A percentile compares a stretch with the other conserved stretches of the same genome.
phyloP scores from a whole-genome alignment of 768 basidiomycete genomes.

The Lactarius indigo region DNA sequence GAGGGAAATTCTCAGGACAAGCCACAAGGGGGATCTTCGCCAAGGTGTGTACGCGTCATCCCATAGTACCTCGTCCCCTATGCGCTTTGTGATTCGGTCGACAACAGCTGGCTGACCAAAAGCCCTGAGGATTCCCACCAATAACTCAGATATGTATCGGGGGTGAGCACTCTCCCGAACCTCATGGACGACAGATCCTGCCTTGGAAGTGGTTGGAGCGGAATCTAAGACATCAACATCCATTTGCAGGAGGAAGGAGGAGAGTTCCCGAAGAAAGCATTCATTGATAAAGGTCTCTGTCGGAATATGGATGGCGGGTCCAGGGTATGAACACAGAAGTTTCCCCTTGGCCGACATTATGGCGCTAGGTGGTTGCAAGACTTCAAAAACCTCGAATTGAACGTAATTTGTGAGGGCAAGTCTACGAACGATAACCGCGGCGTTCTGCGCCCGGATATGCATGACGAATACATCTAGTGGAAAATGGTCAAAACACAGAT shows the following conservation, averaged over 20 bases:
- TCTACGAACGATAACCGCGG: conserved; percentile 37
- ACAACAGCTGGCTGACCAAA: conserved; percentile 33
- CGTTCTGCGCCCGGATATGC: conserved; percentile 46
- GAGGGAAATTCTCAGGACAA: conserved; percentile 43
- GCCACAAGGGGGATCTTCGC: conserved; percentile 51
- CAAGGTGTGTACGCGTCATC: conserved; percentile 39
- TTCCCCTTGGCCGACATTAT: conserved; percentile 43
- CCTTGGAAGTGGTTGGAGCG: conserved; percentile 36
- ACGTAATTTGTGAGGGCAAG: conserved; percentile 23
- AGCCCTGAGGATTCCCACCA: conserved; percentile 46
- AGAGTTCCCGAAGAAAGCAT: conserved; percentile 36
- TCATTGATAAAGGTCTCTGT: conserved; percentile 30
- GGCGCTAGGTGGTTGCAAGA: conserved; percentile 35
- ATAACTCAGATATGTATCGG: conserved; percentile 47
- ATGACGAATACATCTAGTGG: conserved; percentile 38
- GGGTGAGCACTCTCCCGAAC: conserved; percentile 41
- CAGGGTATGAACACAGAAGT: conserved; percentile 45
- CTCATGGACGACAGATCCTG: conserved; percentile 31
- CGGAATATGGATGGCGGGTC: conserved; percentile 40
- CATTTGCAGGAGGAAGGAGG: conserved; percentile 40
- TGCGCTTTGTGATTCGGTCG: conserved; percentile 39
- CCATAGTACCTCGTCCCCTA: conserved; percentile 48
- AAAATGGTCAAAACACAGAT: neutral
- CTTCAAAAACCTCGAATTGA: conserved; percentile 46
- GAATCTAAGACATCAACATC: conserved; percentile 34